Evolutionary conservation across 78 protist genomes (phyloP), one percentile per base, ranked within the genome.

Genomic region (Dictyostelium capitatum): DNA sequence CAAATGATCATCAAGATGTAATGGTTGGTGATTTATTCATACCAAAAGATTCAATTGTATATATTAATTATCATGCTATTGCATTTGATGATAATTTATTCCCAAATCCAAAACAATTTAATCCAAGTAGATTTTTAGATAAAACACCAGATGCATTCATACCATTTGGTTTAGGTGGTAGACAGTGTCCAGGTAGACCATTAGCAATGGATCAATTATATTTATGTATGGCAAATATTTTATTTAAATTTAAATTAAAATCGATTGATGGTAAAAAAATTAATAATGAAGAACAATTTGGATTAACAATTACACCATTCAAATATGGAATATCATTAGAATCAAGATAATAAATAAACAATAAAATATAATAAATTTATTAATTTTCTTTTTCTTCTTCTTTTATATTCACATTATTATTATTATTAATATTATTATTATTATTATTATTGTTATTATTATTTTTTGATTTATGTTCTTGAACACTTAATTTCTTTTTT

Each of bases 141-240:
- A 37, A 37, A 19, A 8, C 46, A 14, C 15, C 28, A 3, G 48
- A 67, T 32, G 15, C 75, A 3, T 32, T 32, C 6, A 30, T 67
- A 6, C 75, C 43, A 37, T 77, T 77, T 28, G 64, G 82, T 12
- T 15, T 28, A 14, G 82, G 82, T 50, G 28, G 28, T 51, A 43
- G 82, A 50, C 20, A 15, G 14, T 77, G 82, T 50, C 20, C 75
- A 5, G 92, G 92, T 28, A 17, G 20, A 25, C 64, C 54, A 11
- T 41, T 85, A 19, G 92, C 92, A 4, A 43, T 20, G 8, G 92
- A 85, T 56, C 82, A 85, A 82, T 19, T 59, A 8, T 85, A 85
- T 47, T 20, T 75, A 4, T 46, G 46, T 1, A 28, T 53, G 53
- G 11, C 91, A 6, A 83, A 72, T 20, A 54, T 83, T 0, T 43